These are phyloP conservation scores for Quercus lobata DNA, from an alignment of 331 rosid species.

Conservation along the genomic window DNA sequence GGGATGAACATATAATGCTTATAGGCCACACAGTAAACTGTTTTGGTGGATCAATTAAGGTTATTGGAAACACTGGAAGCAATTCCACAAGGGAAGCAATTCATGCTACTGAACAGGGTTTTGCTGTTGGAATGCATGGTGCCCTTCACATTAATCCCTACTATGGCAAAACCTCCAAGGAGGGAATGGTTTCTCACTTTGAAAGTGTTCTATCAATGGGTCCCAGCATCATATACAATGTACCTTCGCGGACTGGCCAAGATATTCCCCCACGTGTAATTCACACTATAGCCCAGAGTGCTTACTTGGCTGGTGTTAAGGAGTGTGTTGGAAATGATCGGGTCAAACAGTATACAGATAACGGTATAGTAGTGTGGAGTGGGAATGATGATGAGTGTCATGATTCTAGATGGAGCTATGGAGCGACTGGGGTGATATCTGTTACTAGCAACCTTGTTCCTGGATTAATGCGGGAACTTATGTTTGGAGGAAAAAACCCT, in stretches of 20 bases:
- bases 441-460: constrained; percentile 83
- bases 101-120: constrained; percentile 76
- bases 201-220: constrained; percentile 68
- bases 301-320: constrained; percentile 75
- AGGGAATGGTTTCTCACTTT: constrained; percentile 69
- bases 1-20: constrained; percentile 94
- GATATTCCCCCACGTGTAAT: constrained; percentile 75
- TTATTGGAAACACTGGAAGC: constrained; percentile 83
- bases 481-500: constrained; percentile 63
- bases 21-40: constrained; percentile 81
- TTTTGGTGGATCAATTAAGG: constrained; percentile 74
- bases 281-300: constrained; percentile 35
- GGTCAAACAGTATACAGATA: constrained; percentile 44
- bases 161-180: constrained; percentile 83
- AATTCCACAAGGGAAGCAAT: constrained; percentile 91
- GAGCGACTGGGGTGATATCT: constrained; percentile 80
- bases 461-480: constrained; percentile 61
- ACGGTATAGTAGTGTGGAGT: constrained; percentile 71
- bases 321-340: constrained; percentile 81
- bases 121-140: constrained; percentile 95
- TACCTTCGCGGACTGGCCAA: constrained; percentile 74
- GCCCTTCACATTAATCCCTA: constrained; percentile 92
- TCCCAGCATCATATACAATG: constrained; percentile 74
- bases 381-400: constrained; percentile 85
- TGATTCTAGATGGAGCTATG: constrained; percentile 77